Base-by-base conservation (phyloP, 306 rosid species). In the Potentilla sterilis region DNA sequence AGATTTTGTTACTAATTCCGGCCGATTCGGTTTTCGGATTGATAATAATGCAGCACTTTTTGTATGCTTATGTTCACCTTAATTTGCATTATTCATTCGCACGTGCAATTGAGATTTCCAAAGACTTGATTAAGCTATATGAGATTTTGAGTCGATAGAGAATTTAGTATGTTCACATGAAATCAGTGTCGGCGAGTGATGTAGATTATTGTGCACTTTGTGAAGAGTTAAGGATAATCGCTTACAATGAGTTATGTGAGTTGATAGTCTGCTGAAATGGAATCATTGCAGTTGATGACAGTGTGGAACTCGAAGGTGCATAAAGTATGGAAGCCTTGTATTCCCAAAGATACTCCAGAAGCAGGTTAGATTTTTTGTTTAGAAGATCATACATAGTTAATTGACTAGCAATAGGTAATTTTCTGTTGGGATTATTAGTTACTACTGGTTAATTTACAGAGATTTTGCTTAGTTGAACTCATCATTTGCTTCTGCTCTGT, bases 321-420 rank as follows among this genome's bases (percentile, higher is more conserved):
- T 76, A 81, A 81, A 78, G 86, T 67, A 40, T 94, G 98, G 98
- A 87, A 81, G 83, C 93, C 96, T 21, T 94, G 98, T 80, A 85
- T 89, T 48, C 74, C 77, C 80, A 79, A 52, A 75, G 85, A 82
- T 72, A 70, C 70, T 73, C 61, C 77, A 9, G 54, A 72, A 80
- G 66, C 85, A 88, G 97, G 98, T 93, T 71, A 78, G 83, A 21
- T 44, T 73, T 73, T 67, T 76, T 72, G 32, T 76, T 35, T 54
- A 63, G 32, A 41, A 38, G 42, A 76, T 69, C 55, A 68, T 5
- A 34, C 28, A 28, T 28, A 28, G 7, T 44, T 48, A 38, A 67
- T 38, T 52, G 37, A 52, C 35, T 5, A n/a, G 61, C 28, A 9
- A 21, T 37, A 8, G 1, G 0, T 38, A 47, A 22, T 32, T 67